phyloP scores from a whole-genome alignment of 2,329 filamentous ascomycete genomes.

The Xylariales sp. region DNA sequence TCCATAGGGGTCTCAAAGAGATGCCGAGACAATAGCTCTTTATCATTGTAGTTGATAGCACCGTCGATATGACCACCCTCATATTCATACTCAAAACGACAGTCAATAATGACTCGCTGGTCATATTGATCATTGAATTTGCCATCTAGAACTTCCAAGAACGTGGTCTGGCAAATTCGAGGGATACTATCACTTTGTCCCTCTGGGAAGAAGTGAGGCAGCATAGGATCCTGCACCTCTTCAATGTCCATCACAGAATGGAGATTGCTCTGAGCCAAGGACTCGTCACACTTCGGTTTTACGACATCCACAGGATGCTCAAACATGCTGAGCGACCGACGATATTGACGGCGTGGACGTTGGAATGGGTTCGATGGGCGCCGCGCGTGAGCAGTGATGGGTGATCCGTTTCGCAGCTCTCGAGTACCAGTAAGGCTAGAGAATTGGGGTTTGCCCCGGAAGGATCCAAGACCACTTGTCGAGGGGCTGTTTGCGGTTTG shows the following conservation, averaged over 20 bases:
- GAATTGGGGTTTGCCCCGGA: conserved; percentile 64
- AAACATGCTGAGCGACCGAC: conserved; percentile 96
- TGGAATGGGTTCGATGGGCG: conserved; percentile 68
- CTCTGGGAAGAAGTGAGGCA: conserved; percentile 81
- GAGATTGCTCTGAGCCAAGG: conserved; percentile 49
- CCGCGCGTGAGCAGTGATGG: conserved; percentile 64
- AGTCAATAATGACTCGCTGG: conserved; percentile 86
- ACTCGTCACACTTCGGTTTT: conserved; percentile 66
- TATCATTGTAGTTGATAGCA: conserved; percentile 95
- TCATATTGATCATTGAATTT: conserved; percentile 73
- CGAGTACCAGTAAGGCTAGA: conserved; percentile 47
- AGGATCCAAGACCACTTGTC: conserved; percentile 49
- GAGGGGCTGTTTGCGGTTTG: conserved; percentile 58
- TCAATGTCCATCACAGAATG: conserved; percentile 82
- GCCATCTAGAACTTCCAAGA: conserved; percentile 84
- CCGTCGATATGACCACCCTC: conserved; percentile 92
- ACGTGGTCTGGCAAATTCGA: conserved; percentile 75
- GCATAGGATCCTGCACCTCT: conserved; percentile 64
- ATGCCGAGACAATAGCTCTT: conserved; percentile 75
- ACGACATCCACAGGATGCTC: conserved; percentile 86
- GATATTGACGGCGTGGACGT: conserved; percentile 81
- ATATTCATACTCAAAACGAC: conserved; percentile 98
- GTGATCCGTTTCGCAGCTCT: conserved; percentile 68
- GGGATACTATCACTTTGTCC: conserved; percentile 83
- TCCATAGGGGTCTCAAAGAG: conserved; percentile 68